A percentile compares a stretch with the other conserved stretches of the same genome.
phyloP scores from a whole-genome alignment of 208 protist species.

The Crithidia sp. region DNA sequence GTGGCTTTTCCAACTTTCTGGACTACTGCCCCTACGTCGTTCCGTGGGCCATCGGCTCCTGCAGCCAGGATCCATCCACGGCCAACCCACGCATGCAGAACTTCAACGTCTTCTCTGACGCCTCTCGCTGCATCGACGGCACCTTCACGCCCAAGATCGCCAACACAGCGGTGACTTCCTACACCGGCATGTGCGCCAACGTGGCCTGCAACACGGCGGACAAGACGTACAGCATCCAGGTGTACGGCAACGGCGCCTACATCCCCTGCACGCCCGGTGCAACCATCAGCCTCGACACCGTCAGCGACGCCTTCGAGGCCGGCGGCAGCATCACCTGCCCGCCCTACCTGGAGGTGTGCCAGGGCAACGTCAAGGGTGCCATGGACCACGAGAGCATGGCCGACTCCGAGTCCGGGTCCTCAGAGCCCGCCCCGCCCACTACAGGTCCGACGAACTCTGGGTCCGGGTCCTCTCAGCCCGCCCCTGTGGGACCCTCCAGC shows the following conservation, averaged over 20 bases:
- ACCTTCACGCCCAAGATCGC: neutral
- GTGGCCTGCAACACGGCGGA: neutral
- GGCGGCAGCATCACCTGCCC: slow-evolving; percentile 16
- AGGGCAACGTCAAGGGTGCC: slow-evolving; percentile 12
- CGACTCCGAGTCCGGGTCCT: too few relatives aligned
- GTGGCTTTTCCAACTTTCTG: slow-evolving; percentile 29
- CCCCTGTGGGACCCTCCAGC: too few relatives aligned
- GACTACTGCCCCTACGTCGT: slow-evolving; percentile 63
- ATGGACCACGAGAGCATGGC: slow-evolving; percentile 1
- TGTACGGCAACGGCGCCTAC: slow-evolving; percentile 1
- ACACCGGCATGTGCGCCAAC: neutral
- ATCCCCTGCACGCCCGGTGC: neutral
- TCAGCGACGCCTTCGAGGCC: neutral
- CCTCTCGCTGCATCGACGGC: slow-evolving; percentile 21
- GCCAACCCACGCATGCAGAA: neutral
- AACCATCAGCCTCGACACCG: too few relatives aligned
- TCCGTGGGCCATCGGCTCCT: slow-evolving; percentile 16
- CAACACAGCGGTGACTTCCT: neutral
- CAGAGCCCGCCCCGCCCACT: too few relatives aligned
- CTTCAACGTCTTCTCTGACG: too few relatives aligned
- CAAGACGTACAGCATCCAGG: slow-evolving; percentile 1
- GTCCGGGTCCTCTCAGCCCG: too few relatives aligned
- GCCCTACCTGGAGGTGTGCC: slow-evolving; percentile 21
- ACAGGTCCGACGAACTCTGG: too few relatives aligned
- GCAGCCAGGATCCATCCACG: neutral